Base-by-base conservation (phyloP, 2,329 filamentous ascomycete genomes). In the Aureobasidium sp. region DNA sequence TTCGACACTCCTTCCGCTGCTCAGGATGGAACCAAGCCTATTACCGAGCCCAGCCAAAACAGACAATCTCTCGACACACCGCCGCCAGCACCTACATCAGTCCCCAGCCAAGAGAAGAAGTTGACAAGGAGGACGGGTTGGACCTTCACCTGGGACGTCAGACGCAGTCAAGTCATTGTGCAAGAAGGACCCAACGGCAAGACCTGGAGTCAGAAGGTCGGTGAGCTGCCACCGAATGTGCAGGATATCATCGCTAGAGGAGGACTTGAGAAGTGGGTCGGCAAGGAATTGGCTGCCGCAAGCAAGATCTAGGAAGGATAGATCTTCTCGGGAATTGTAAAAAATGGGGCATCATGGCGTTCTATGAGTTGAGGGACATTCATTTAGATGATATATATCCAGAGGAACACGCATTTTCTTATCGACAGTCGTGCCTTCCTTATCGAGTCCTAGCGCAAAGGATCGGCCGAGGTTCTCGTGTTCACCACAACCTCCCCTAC, bases 241-340 rank as follows among this genome's bases (percentile, higher is more conserved):
- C 91, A 96, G 73, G 73, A 89, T 70, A 91, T 93, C 62, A 90
- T 93, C 69, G 87, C 89, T 0, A 75, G 81, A 55, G 90, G 90
- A 2, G 91, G 91, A 0, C 71, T 95, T 64, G 89, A 92, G 79
- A 87, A 86, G 66, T 95, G 90, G 91, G 88, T 94, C 10, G 88
- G 55, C 23, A 58, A 58, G 55, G 55, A 58, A 4, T 39, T 58
- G 55, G 50, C 60, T 23, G 47, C 58, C 5, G 20, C 58, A 0
- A 41, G 32, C n/a, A 44, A 61, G 26, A 44, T 51, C 26, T 48
- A 48, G 34, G 39, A 23, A 27, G 12, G 7, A n/a, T 12, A 1
- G 5, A 32, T n/a, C 15, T 4, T 20, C 32, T 13, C 32, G 26
- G 32, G 26, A 17, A 12, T 20, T 48, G 46, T 51, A 23, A 9